phyloP scores from a whole-genome alignment of 805 yeast genomes.

The Nakazawaea molendinolei region DNA sequence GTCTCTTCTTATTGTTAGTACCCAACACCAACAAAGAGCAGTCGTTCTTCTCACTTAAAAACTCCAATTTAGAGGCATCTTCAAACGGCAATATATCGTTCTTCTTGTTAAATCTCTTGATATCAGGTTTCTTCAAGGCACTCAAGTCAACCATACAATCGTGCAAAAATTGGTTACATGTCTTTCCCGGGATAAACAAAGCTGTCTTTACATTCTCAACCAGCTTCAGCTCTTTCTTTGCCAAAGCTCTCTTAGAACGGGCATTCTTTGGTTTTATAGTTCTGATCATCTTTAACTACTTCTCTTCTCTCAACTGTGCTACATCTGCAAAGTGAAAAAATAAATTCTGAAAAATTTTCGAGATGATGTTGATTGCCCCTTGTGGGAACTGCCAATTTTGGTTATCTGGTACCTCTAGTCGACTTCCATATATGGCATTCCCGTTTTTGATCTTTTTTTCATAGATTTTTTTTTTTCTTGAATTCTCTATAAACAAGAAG shows the following conservation, averaged over 20 bases:
- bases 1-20: conserved; percentile 83
- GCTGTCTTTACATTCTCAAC: conserved; percentile 89
- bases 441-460: too few relatives aligned
- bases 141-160: conserved; percentile 85
- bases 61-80: conserved; percentile 78
- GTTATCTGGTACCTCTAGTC: too few relatives aligned
- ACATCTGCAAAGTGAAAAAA: too few relatives aligned
- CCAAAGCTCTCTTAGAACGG: conserved; percentile 90
- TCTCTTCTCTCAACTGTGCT: not conserved
- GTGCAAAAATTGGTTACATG: conserved; percentile 71
- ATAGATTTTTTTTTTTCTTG: too few relatives aligned
- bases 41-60: conserved; percentile 93
- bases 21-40: conserved; percentile 75
- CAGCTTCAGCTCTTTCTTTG: conserved; percentile 79
- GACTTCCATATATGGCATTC: too few relatives aligned
- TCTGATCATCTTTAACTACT: conserved; percentile 28
- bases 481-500: too few relatives aligned
- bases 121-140: conserved; percentile 86
- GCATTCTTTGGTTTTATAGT: conserved; percentile 84
- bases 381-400: too few relatives aligned
- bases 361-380: too few relatives aligned
- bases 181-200: conserved; percentile 84
- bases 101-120: conserved; percentile 81
- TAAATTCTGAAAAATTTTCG: too few relatives aligned
- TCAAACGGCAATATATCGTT: conserved; percentile 92